Evolutionary conservation across 805 yeast genomes (phyloP), one percentile per base, ranked within the genome.

Genomic region (Pichia rugopelliculosa): DNA sequence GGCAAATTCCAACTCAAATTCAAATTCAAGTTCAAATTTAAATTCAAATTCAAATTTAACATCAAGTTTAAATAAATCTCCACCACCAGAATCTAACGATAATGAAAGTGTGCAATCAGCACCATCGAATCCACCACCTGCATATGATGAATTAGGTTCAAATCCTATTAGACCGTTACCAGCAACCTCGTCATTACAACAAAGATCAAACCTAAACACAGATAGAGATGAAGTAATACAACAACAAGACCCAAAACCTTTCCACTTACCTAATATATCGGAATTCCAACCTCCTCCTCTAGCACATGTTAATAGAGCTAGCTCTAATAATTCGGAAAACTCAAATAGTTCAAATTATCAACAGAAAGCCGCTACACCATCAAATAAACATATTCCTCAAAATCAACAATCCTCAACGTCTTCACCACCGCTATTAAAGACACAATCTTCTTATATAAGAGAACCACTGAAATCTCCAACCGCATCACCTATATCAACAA

Each of bases 201-300:
- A 23, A 23, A 42, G 39, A 24, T 17, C 24, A 0, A 25, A 39
- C 18, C 12, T 17, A 0, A 25, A 39, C 18, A 26, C 42, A 23
- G 18, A 9, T 18, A 12, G 9, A 1, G 13, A 24, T 23, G 9
- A 21, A 15, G 27, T 2, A 33, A 3, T 27, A 11, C 17, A 9
- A 4, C 13, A 47, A 11, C 49, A 43, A 22, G 52, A 51, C 4
- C 54, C 55, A 10, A 57, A 55, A 38, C 50, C 51, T 15, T 62
- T 58, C 34, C 50, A 53, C 25, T 22, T 61, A 30, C 56, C 58
- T 23, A 64, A 62, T 39, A 56, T 56, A 15, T 53, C 63, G 2
- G 55, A 56, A 33, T 53, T 60, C 39, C 60, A 57, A 39, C 62
- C 66, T 15, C 65, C 67, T 10, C 65, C 62, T 2, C 55, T 60